A percentile compares a stretch with the other conserved stretches of the same genome.
Conservation (phyloP, 2,329 filamentous ascomycete species). For the Diaporthe australafricana region DNA sequence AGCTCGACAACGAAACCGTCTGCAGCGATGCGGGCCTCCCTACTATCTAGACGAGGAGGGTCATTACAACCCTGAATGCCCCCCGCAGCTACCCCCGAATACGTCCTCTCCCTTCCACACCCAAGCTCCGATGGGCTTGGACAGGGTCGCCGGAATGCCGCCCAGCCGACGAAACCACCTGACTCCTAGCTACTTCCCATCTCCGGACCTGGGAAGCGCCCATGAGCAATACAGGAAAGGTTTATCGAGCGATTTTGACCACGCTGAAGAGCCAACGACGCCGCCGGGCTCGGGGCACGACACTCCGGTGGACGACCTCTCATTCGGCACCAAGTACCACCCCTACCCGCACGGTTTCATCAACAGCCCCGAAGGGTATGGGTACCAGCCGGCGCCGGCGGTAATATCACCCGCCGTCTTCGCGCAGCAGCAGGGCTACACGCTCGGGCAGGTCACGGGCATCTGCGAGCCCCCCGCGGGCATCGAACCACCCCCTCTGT, state of each 20-base stretch:
- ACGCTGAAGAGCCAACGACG: slow-evolving; percentile 18
- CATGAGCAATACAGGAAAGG: neutral
- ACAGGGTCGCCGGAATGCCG: neutral
- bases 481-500: slow-evolving; percentile 18
- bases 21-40: slow-evolving; percentile 21
- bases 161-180: neutral
- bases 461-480: slow-evolving; percentile 38
- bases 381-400: slow-evolving; percentile 5
- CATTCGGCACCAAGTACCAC: neutral
- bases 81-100: neutral
- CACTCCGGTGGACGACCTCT: neutral
- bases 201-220: neutral
- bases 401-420: neutral
- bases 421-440: slow-evolving; percentile 36
- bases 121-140: neutral
- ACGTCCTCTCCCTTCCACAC: neutral
- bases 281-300: slow-evolving; percentile 24
- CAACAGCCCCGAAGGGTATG: neutral
- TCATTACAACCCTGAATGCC: slow-evolving; percentile 4
- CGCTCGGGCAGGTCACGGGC: slow-evolving; percentile 38
- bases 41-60: neutral
- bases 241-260: neutral
- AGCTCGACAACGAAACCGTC: slow-evolving; percentile 20
- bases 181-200: neutral
- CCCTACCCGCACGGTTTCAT: slow-evolving; percentile 10